A percentile compares a stretch with the other conserved stretches of the same genome.
phyloP scores from a whole-genome alignment of 192 early-diverging fungal species.

The Coemansia aciculifera region DNA sequence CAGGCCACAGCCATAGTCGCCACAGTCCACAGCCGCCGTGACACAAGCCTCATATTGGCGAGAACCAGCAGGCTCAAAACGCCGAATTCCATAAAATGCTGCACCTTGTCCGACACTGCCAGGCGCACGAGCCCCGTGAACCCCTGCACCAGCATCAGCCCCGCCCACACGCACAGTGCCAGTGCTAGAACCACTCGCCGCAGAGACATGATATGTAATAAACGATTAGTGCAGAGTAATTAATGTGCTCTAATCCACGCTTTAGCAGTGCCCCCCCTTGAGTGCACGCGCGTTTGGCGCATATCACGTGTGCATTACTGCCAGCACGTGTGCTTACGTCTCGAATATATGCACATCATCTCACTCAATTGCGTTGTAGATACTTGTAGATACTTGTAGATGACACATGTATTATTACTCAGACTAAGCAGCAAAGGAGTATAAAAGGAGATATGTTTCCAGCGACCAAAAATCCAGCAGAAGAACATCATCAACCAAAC shows the following conservation, averaged over 20 bases:
- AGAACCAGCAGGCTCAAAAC: conserved; percentile 24
- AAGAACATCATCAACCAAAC: not conserved
- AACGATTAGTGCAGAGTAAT: not conserved
- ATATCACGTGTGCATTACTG: conserved; percentile 7
- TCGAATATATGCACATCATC: not conserved
- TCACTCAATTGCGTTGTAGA: no score
- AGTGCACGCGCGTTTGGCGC: not conserved
- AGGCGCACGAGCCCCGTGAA: conserved; percentile 31
- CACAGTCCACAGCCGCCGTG: conserved; percentile 33
- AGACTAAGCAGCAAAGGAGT: not conserved
- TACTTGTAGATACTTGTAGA: no score
- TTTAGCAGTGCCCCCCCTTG: not conserved
- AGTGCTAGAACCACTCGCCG: conserved; percentile 8
- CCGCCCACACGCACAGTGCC: conserved; percentile 27
- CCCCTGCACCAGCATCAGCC: conserved; percentile 32
- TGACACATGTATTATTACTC: not conserved
- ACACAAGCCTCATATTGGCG: conserved; percentile 15
- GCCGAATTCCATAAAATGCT: conserved; percentile 47
- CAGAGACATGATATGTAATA: not conserved
- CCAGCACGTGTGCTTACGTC: not conserved
- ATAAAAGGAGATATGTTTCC: not conserved
- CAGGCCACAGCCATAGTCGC: conserved; percentile 13
- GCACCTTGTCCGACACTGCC: conserved; percentile 38
- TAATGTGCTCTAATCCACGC: not conserved
- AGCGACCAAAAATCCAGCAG: not conserved